Conservation (phyloP, 257 asterid genomes). For the Galeopsis tetrahit region DNA sequence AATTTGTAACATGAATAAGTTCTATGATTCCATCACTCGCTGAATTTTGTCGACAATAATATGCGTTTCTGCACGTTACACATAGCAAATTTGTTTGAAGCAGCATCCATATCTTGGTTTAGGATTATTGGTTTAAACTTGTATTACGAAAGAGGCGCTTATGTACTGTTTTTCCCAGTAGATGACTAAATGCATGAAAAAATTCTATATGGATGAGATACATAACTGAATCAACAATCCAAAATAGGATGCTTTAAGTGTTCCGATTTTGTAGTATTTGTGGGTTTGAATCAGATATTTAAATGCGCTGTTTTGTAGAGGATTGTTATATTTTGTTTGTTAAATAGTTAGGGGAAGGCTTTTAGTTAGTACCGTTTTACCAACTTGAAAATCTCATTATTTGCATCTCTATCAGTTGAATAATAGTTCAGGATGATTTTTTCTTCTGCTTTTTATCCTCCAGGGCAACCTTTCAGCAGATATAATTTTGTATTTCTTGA, state of each 20-base stretch:
- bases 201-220: constrained; percentile 6
- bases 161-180: constrained; percentile 11
- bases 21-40: constrained; percentile 6
- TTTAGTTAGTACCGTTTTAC: constrained; percentile 17
- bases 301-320: background rate
- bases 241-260: background rate
- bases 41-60: constrained; percentile 29
- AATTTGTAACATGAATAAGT: constrained; percentile 4
- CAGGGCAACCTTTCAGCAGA: background rate
- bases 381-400: background rate
- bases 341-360: constrained; percentile 12
- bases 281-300: constrained; percentile 15
- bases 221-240: constrained; percentile 11
- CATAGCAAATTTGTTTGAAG: constrained; percentile 9
- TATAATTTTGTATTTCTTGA: constrained; percentile 10
- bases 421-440: background rate
- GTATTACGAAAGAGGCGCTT: constrained; percentile 20
- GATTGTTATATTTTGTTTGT: constrained; percentile 4
- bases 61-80: background rate
- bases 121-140: constrained; percentile 22
- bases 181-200: constrained; percentile 20
- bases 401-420: constrained; percentile 15
- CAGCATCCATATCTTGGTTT: background rate
- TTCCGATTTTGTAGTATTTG: constrained; percentile 5
- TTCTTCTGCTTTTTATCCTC: background rate